phyloP scores from a whole-genome alignment of 345 rosid species.

The Eucalyptus polybractea region DNA sequence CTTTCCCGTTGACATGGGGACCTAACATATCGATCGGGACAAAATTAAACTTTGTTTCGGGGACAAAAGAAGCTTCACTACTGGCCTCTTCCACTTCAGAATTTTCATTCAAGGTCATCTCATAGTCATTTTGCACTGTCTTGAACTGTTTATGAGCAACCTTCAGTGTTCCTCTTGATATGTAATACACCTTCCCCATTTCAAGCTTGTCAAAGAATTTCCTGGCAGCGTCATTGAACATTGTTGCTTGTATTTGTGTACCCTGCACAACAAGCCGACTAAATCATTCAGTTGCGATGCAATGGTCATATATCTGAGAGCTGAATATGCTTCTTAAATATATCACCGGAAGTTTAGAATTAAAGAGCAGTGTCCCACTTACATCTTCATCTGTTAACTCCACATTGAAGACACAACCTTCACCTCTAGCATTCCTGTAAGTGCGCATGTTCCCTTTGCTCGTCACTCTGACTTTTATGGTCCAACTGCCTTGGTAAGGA shows the following conservation, averaged over 20 bases:
- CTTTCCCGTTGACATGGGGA: constrained; percentile 53
- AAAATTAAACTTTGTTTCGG: constrained; percentile 75
- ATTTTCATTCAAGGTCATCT: constrained; percentile 81
- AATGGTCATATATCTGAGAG: neutral
- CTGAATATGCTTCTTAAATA: neutral
- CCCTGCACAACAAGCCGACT: constrained; percentile 26
- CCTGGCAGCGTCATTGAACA: constrained; percentile 90
- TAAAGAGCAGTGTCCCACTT: constrained; percentile 1
- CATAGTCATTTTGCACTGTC: constrained; percentile 87
- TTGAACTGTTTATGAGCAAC: constrained; percentile 89
- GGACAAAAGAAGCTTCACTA: constrained; percentile 51
- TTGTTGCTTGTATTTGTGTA: constrained; percentile 90
- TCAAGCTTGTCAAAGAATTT: constrained; percentile 69
- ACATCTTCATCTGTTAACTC: constrained; percentile 95
- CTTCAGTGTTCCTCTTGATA: constrained; percentile 68
- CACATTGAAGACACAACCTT: constrained; percentile 92
- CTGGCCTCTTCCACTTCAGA: constrained; percentile 81
- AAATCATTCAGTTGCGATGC: neutral
- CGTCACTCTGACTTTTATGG: constrained; percentile 81
- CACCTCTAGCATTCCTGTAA: constrained; percentile 83
- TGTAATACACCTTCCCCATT: constrained; percentile 77
- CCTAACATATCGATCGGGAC: constrained; percentile 78
- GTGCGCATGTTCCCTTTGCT: constrained; percentile 79
- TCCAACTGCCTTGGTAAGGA: constrained; percentile 96
- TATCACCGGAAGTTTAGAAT: neutral